These are phyloP conservation scores for Parastagonospora nodorum DNA, from an alignment of 2,329 filamentous ascomycete species.

Conservation along the genomic window DNA sequence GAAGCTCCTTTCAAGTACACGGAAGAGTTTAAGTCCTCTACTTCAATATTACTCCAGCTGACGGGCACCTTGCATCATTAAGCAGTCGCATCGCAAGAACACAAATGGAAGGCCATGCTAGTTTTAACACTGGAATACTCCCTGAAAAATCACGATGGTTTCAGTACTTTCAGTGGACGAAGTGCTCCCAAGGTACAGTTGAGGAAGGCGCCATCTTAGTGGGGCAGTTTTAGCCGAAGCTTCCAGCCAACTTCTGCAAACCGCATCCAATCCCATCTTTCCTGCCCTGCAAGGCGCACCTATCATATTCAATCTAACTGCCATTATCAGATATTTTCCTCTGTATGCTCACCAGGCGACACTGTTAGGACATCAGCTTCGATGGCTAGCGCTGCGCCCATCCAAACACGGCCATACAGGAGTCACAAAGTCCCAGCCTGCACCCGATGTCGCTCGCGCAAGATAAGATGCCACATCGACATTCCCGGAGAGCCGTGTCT, in stretches of 20 bases:
- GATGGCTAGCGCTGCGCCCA: constrained; percentile 39
- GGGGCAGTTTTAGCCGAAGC: constrained; percentile 5
- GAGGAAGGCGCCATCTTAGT: background rate
- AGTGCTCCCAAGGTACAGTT: too few species aligned
- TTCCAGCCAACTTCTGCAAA: constrained; percentile 3
- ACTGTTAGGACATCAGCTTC: background rate
- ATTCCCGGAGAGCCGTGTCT: constrained; percentile 47
- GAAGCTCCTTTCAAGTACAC: too few species aligned
- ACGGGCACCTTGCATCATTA: too few species aligned
- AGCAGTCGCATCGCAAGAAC: too few species aligned
- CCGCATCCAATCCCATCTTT: constrained; percentile 5
- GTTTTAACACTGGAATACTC: too few species aligned
- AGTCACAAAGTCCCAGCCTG: constrained; percentile 52
- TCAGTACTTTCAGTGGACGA: too few species aligned
- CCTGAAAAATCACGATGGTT: too few species aligned
- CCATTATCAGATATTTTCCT: background rate
- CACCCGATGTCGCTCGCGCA: constrained; percentile 47
- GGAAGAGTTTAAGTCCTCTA: too few species aligned
- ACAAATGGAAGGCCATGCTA: too few species aligned
- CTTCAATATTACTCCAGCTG: too few species aligned
- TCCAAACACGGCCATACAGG: constrained; percentile 48
- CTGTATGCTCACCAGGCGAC: background rate
- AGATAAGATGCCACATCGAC: constrained; percentile 50
- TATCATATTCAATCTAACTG: background rate
- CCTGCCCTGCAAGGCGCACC: background rate